A percentile compares a stretch with the other conserved stretches of the same genome.
These are phyloP conservation scores for Pythium rhizo-oryzae DNA, from an alignment of 352 stramenopile genomes.

Conservation along the genomic window DNA sequence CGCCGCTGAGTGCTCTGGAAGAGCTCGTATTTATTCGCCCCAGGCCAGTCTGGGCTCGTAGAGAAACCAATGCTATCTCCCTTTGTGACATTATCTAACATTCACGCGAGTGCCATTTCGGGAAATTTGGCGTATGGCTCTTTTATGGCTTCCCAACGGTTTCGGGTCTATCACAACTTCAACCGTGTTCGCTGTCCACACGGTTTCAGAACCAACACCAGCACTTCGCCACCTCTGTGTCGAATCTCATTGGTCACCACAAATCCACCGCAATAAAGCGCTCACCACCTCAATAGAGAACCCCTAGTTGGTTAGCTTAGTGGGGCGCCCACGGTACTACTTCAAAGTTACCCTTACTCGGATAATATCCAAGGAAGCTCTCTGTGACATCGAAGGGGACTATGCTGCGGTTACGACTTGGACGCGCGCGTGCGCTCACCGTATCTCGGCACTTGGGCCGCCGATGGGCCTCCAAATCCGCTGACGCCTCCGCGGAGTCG, in stretches of 20 bases:
- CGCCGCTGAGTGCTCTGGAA: slow-evolving; percentile 19
- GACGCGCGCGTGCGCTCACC: background rate
- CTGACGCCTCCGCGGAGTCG: background rate
- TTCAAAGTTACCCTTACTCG: background rate
- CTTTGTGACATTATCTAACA: slow-evolving; percentile 22
- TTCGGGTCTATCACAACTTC: slow-evolving; percentile 29
- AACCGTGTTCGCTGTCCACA: slow-evolving; percentile 15
- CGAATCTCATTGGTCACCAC: slow-evolving; percentile 16
- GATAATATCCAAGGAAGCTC: background rate
- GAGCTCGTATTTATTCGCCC: slow-evolving; percentile 26
- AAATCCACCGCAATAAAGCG: background rate
- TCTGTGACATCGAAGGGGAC: too few relatives aligned
- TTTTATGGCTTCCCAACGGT: slow-evolving; percentile 4
- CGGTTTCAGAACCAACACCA: slow-evolving; percentile 9
- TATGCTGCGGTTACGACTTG: slow-evolving; percentile 1
- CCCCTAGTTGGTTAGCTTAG: background rate
- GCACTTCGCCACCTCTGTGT: slow-evolving; percentile 7
- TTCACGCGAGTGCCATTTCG: slow-evolving; percentile 21
- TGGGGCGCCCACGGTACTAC: background rate
- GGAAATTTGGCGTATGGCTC: background rate
- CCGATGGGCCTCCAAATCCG: background rate
- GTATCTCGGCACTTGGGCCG: background rate
- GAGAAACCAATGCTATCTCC: background rate
- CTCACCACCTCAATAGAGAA: background rate
- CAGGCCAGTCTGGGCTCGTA: too few relatives aligned